Evolutionary conservation across 106 monocot species (phyloP).

Genomic region (Chionographis japonica): DNA sequence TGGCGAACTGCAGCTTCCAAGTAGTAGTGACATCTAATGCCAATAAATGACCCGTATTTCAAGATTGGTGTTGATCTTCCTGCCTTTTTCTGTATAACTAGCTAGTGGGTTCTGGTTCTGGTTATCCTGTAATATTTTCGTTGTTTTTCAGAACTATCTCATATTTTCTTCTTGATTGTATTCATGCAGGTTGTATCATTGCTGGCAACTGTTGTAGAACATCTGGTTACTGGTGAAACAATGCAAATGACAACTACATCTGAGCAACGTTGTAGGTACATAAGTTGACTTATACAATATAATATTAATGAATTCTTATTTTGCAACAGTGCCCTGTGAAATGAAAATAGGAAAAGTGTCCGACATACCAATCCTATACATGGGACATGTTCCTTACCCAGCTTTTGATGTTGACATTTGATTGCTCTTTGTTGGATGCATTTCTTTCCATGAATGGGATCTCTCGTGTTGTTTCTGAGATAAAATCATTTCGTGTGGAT

Average conservation of each 20-base stretch:
- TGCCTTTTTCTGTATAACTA: too few relatives aligned
- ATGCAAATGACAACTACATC: constrained; percentile 85
- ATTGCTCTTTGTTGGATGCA: neutral
- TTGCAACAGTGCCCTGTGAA: neutral
- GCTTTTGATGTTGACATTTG: neutral
- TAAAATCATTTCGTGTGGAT: constrained; percentile 12
- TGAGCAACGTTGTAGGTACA: constrained; percentile 73
- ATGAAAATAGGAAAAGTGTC: neutral
- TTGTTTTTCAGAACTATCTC: too few relatives aligned
- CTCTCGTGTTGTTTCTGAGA: constrained; percentile 5
- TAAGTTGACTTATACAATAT: neutral
- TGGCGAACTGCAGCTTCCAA: too few relatives aligned
- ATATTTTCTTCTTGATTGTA: neutral
- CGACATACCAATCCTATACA: neutral
- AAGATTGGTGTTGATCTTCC: too few relatives aligned
- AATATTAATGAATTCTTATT: neutral
- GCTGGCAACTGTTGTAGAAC: constrained; percentile 82
- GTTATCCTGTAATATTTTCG: too few relatives aligned
- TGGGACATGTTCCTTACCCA: neutral
- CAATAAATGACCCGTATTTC: too few relatives aligned
- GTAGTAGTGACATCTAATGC: too few relatives aligned
- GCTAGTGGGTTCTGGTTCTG: too few relatives aligned
- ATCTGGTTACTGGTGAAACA: constrained; percentile 93
- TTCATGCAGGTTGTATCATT: constrained; percentile 73
- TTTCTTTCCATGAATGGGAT: neutral